Percentiles rank a stretch among this genome's conserved stretches.
Conservation (phyloP, 2,329 filamentous ascomycete species). For the Parastagonospora nodorum region DNA sequence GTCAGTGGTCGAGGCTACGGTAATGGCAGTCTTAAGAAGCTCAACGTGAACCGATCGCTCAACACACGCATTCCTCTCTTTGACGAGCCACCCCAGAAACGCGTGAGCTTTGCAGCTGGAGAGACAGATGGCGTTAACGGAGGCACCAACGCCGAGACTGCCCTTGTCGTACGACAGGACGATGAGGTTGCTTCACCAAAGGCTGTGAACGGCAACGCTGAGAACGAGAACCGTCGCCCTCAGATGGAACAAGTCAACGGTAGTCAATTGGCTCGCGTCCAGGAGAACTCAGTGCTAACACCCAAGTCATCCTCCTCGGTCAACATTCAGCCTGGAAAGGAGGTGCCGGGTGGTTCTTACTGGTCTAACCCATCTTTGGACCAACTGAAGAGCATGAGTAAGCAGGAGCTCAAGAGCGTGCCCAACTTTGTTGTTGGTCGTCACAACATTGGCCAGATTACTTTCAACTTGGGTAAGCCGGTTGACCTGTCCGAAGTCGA, state of each 20-base stretch:
- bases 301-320: conserved; percentile 38
- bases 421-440: conserved; percentile 81
- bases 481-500: conserved; percentile 83
- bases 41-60: conserved; percentile 89
- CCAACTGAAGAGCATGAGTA: conserved; percentile 78
- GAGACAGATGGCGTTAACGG: conserved; percentile 50
- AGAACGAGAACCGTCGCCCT: conserved; percentile 50
- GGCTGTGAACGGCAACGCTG: conserved; percentile 50
- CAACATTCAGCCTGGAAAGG: conserved; percentile 39
- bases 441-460: conserved; percentile 77
- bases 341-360: conserved; percentile 74
- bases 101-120: conserved; percentile 83
- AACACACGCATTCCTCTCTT: conserved; percentile 67
- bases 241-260: conserved; percentile 75
- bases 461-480: conserved; percentile 62
- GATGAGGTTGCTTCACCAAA: conserved; percentile 58
- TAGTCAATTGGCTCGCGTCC: conserved; percentile 78
- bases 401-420: conserved; percentile 76
- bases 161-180: conserved; percentile 58
- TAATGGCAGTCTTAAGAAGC: conserved; percentile 74
- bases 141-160: conserved; percentile 49
- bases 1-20: conserved; percentile 55
- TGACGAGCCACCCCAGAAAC: conserved; percentile 63
- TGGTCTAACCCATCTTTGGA: conserved; percentile 81
- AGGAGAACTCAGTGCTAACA: conserved; percentile 66